Evolutionary conservation across 164 flowering plant genomes (phyloP), one percentile per base, ranked within the genome.

Genomic region (Aristolochia californica): DNA sequence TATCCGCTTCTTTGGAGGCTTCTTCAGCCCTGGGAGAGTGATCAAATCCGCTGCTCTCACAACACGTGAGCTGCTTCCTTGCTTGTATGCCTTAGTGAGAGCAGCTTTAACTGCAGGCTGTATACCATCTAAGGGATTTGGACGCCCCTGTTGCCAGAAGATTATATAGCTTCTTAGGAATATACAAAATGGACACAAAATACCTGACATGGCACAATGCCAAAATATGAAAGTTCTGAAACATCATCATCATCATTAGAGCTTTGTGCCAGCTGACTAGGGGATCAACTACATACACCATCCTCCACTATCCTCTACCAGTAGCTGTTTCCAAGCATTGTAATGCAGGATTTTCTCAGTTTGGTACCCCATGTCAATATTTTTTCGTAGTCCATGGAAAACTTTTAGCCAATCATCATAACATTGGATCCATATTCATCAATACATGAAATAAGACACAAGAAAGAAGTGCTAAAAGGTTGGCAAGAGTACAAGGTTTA

Each of bases 71-170:
- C 74, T 80, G 70, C 90, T 85, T 48, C 83, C 85, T 76, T 85
- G 82, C 65, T 87, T 89, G 70, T 89, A 89, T 63, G 95, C 91
- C 68, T 68, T 85, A 22, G 97, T 93, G 14, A 89, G 68, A 48
- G 97, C 93, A 68, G 87, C 73, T 73, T 93, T 93, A 7, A 87
- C 91, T 26, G 93, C 80, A 28, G 97, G 78, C 57, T 67, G 86
- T 60, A 93, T 68, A 60, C 94, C 97, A 44, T 87, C 96, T 62
- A 85, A 54, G 5, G 94, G 97, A 78, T 77, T 80, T 55, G 75
- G 77, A 59, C 71, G 85, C 48, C 88, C 88, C 99, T 91, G 75
- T 57, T 40, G 20, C 34, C 12, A 56, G 47, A 57, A 38, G 20
- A 24, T 34, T 8, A 34, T 5, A 34, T 34, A 12, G 40, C 40